Base-by-base conservation (phyloP, 169 alveolate genomes). In the Cryptosporidium bovis region DNA sequence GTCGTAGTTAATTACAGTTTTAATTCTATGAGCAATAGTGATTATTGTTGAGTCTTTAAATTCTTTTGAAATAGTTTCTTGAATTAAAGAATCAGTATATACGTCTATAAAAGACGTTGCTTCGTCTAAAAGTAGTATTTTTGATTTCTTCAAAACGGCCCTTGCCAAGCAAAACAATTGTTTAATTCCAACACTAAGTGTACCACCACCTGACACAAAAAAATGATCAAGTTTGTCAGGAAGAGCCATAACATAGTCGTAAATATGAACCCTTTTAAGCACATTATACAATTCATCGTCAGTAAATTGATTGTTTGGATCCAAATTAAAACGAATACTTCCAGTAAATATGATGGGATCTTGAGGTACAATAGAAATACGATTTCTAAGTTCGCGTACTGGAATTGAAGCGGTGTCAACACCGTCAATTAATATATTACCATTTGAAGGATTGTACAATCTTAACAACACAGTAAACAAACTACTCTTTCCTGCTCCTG, bases 401-500 rank as follows among this genome's bases (percentile, higher is more conserved):
- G 67, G 34, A 6, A 83, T 53, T 16, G 40, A 68, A 12, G 83
- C 46, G 36, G 90, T 92, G 51, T 93, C 92, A 7, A 90, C 85
- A 64, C 93, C 95, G 82, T 90, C 96, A 8, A 95, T 85, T n/a
- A 66, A 51, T 15, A 94, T 92, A 44, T 91, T 91, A n/a, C 98
- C 98, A 15, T 83, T 92, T 82, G 71, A 93, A 90, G 82, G 94
- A 82, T 69, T 96, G 62, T 77, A 90, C 20, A 92, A 84, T 34
- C 95, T 91, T 34, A 90, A 77, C 20, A 91, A 65, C 18, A 85
- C 92, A 0, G 90, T 82, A 12, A 93, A 90, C 3, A 94, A 48
- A 7, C 96, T 91, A 50, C 93, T 82, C 82, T 95, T 95, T 7
- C 97, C 97, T 56, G 96, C 92, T 46, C 97, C 97, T 10, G 96